A percentile compares a stretch with the other conserved stretches of the same genome.
phyloP scores from a whole-genome alignment of 495 filamentous ascomycete genomes.

The Talaromyces liani region DNA sequence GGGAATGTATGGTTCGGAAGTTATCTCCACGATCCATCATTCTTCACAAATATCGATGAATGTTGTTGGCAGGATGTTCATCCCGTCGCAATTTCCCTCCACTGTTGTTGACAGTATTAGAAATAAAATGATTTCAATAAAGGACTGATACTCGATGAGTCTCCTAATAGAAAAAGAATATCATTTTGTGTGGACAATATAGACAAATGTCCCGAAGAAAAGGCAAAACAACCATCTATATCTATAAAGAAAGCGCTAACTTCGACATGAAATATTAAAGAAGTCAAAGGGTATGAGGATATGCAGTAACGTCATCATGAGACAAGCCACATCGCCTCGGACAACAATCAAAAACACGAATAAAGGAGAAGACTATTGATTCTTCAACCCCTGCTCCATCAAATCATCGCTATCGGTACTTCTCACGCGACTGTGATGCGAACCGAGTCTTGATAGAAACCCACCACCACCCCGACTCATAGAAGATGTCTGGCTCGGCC shows the following conservation, averaged over 20 bases:
- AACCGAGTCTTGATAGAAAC: conserved; percentile 2
- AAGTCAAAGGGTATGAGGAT: not conserved
- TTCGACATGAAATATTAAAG: not conserved
- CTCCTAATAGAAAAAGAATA: not conserved
- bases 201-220: not conserved
- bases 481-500: conserved; percentile 8
- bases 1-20: not conserved
- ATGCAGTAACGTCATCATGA: conserved; percentile 2
- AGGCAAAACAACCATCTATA: not conserved
- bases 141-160: too few relatives aligned
- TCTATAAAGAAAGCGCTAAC: not conserved
- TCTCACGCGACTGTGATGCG: conserved; percentile 3
- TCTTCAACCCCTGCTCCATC: conserved; percentile 9
- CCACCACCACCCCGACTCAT: not conserved
- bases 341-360: not conserved
- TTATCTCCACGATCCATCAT: not conserved
- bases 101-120: not conserved
- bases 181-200: not conserved
- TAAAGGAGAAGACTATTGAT: not conserved
- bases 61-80: not conserved
- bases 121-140: not conserved
- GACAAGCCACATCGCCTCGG: not conserved
- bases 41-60: too few relatives aligned
- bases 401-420: conserved; percentile 5
- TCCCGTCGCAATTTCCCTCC: not conserved